Base-by-base conservation (phyloP, 2,329 filamentous ascomycete genomes). In the Phyllosticta paracitricarpa region DNA sequence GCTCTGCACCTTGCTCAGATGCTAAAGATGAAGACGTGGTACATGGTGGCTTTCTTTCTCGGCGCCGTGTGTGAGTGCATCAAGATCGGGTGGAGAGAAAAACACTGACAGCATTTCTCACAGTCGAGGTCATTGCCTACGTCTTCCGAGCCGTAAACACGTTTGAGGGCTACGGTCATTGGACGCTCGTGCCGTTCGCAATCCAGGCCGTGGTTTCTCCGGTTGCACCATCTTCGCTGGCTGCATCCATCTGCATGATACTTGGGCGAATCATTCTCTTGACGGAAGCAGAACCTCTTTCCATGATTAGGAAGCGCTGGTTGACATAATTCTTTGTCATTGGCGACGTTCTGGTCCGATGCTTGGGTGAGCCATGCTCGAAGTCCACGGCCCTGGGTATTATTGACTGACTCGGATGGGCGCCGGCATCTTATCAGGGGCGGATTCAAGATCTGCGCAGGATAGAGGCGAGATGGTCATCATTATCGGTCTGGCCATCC, bases 91-190 rank as follows among this genome's bases (percentile, higher is more conserved):
- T 22, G 2, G 30, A 4, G 4, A n/a, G 4, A 19, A 48, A 14
- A 6, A 10, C 3, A 8, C 63, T 59, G 56, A 63, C 58, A 48
- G 14, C 5, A 30, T 2, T 25, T 28, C 19, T 10, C 33, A 24
- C 19, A 82, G 79, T 82, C 63, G 79, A 83, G 67, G 68, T 70
- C 0, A 69, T 83, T 26, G 81, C 81, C 9, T 83, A 83, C 62
- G 66, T 79, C 14, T 78, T 76, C 1, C 77, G 81, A 57, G 56
- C 59, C 22, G 54, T 51, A 7, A 54, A 28, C 2, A 75, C 51
- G 4, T 33, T 22, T 9, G 64, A 76, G 40, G 77, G 72, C 63
- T 33, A 62, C 26, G 65, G 62, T 24, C 19, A 58, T 12, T 61
- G 62, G 61, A 73, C 73, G 4, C 63, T 75, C 14, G 66, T 67